Evolutionary conservation across 1,284 basidiomycete species (phyloP).

Genomic region (Meripilus lineatus): DNA sequence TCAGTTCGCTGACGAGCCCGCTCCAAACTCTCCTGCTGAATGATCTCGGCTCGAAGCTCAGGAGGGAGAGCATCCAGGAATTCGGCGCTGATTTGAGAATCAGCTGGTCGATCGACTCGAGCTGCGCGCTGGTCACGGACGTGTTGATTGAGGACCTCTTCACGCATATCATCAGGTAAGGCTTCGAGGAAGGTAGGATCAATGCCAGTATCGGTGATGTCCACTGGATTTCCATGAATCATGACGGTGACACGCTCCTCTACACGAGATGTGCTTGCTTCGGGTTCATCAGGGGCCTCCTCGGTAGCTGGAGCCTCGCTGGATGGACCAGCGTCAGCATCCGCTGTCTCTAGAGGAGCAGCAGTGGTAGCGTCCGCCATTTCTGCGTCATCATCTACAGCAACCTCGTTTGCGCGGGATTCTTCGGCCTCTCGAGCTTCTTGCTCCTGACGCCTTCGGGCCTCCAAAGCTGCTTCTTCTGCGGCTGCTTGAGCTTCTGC

Average conservation of each 20-base stretch:
- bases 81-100: constrained; percentile 89
- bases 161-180: constrained; percentile 97
- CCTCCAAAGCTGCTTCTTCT: constrained; percentile 26
- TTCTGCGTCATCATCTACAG: constrained; percentile 34
- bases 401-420: not conserved
- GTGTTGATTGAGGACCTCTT: constrained; percentile 97
- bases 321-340: constrained; percentile 7
- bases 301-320: constrained; percentile 11
- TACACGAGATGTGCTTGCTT: too few relatives aligned
- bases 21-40: constrained; percentile 91
- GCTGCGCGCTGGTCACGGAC: constrained; percentile 86
- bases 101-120: constrained; percentile 63
- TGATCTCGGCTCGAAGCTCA: constrained; percentile 93
- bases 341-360: constrained; percentile 6
- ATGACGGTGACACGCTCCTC: constrained; percentile 78
- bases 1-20: constrained; percentile 51
- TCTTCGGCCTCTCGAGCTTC: constrained; percentile 4
- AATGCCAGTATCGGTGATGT: constrained; percentile 98
- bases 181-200: constrained; percentile 98
- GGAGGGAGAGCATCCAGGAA: constrained; percentile 96
- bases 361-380: constrained; percentile 33
- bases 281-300: too few relatives aligned
- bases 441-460: too few relatives aligned
- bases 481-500: constrained; percentile 20
- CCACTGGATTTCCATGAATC: constrained; percentile 91